phyloP scores from a whole-genome alignment of 1,139 yeast genomes.

The Starmera stellimalicola region DNA sequence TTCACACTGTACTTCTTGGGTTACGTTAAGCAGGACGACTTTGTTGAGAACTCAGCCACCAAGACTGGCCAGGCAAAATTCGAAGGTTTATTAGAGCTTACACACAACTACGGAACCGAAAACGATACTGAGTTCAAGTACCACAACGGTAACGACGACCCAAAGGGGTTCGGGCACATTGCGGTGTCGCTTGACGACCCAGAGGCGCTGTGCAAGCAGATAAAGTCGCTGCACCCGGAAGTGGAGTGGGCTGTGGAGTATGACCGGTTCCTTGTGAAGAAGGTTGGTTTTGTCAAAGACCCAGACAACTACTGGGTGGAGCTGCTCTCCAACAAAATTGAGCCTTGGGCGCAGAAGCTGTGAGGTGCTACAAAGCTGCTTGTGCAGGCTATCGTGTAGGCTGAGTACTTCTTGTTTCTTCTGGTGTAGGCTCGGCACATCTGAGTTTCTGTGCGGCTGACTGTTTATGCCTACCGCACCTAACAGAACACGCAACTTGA shows the following conservation, averaged over 20 bases:
- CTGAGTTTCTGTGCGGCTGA: no score
- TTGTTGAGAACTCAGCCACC: slow-evolving; percentile 26
- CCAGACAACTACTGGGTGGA: slow-evolving; percentile 93
- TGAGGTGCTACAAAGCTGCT: no score
- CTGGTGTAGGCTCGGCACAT: no score
- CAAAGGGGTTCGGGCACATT: slow-evolving; percentile 81
- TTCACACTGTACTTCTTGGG: slow-evolving; percentile 84
- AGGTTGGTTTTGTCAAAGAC: slow-evolving; percentile 66
- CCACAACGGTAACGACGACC: slow-evolving; percentile 76
- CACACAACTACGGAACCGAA: slow-evolving; percentile 96
- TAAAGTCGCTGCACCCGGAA: slow-evolving; percentile 38
- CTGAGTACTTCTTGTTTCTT: no score
- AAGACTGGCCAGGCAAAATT: slow-evolving; percentile 28
- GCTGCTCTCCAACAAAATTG: no score
- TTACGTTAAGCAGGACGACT: slow-evolving; percentile 35
- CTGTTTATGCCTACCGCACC: no score
- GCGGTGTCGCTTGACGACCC: slow-evolving; percentile 70
- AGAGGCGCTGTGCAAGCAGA: slow-evolving; percentile 39
- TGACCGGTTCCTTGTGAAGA: slow-evolving; percentile 50
- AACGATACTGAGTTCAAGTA: slow-evolving; percentile 60
- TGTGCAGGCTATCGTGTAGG: no score
- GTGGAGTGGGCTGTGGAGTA: slow-evolving; percentile 44
- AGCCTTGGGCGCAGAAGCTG: no score
- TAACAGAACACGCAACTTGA: no score
- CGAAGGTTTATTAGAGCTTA: slow-evolving; percentile 75